These are phyloP conservation scores for Suhomyces bribrorum DNA, from an alignment of 1,139 yeast species.

Conservation along the genomic window DNA sequence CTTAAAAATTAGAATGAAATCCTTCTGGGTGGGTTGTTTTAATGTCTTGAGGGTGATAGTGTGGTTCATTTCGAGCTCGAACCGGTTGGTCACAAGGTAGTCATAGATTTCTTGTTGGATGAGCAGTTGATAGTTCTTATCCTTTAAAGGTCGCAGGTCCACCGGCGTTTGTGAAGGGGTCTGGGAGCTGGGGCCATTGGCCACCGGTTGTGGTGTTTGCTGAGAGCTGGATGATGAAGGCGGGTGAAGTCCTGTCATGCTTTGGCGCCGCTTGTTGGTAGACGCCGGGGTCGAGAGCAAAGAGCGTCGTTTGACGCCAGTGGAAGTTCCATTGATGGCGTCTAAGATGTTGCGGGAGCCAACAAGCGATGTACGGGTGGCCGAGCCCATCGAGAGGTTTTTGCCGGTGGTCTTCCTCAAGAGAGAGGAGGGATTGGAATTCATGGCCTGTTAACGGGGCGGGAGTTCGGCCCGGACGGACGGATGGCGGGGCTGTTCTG, in stretches of 20 bases:
- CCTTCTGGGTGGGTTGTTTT: constrained; percentile 83
- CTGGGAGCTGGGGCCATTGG: constrained; percentile 8
- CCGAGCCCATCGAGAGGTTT: constrained; percentile 38
- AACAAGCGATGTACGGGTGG: constrained; percentile 35
- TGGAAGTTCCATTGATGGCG: constrained; percentile 11
- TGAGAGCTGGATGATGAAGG: constrained; percentile 16
- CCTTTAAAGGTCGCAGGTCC: constrained; percentile 81
- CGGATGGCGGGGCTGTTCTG: neutral
- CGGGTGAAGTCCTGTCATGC: constrained; percentile 17
- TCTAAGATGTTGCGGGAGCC: constrained; percentile 20
- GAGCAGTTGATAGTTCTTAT: constrained; percentile 62
- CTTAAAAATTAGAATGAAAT: constrained; percentile 74
- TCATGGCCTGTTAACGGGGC: constrained; percentile 9
- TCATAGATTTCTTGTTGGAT: constrained; percentile 69
- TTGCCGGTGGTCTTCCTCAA: constrained; percentile 33
- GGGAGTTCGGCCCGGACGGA: neutral
- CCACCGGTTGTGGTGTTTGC: constrained; percentile 18
- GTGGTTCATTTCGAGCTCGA: constrained; percentile 74
- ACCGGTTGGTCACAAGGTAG: constrained; percentile 61
- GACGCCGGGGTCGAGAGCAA: constrained; percentile 44
- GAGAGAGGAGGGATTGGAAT: constrained; percentile 25
- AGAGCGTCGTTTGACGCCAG: constrained; percentile 33
- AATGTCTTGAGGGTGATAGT: constrained; percentile 66
- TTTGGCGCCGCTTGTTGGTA: constrained; percentile 35
- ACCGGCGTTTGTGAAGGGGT: constrained; percentile 10